Base-by-base conservation (phyloP, 2,329 filamentous ascomycete species). In the Colletotrichum sp. region DNA sequence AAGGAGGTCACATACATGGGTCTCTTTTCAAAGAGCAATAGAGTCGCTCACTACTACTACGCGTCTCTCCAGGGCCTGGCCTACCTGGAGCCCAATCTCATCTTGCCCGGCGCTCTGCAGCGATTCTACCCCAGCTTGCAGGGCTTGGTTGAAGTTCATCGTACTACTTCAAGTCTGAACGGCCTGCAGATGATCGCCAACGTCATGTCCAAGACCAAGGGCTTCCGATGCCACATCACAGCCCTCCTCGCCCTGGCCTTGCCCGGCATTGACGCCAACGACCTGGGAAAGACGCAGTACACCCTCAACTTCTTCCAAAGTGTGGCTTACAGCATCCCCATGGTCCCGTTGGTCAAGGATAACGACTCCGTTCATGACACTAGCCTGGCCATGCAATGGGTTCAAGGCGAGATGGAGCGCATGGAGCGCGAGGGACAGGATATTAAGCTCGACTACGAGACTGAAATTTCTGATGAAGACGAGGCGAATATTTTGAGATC, bases 1-100 rank as follows among this genome's bases (percentile, higher is more conserved):
- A 93, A 94, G 78, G 97, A 99, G 79, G 96, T 98, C 64, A 95
- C 96, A 6, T 99, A 98, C 84, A 98, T 99, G 96, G 97, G 97
- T 32, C 94, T 99, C 66, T 99, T 98, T 84, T 95, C 96, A 70
- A 99, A 99, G 89, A 98, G 96, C 84, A 93, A 93, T 73, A 96
- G 96, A 66, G 94, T 97, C 5, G 96, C 98, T 82, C 96, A 94
- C 84, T 98, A 96, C 87, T 98, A 96, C 78, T 92, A 98, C 78
- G 96, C 95, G 66, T 95, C 96, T 2, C 89, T 99, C 66, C 96
- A 99, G 83, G 95, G 95, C 71, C 87, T 99, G 70, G 95, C 97
- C 3, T 98, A 94, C 81, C 89, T 99, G 62, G 96, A 99, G 83
- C 98, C 97, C 1, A 93, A 95, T 79, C 88, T 99, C 80, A 96